Evolutionary conservation across 495 filamentous ascomycete species (phyloP).

Genomic region (Aspergillus olivimuriae): DNA sequence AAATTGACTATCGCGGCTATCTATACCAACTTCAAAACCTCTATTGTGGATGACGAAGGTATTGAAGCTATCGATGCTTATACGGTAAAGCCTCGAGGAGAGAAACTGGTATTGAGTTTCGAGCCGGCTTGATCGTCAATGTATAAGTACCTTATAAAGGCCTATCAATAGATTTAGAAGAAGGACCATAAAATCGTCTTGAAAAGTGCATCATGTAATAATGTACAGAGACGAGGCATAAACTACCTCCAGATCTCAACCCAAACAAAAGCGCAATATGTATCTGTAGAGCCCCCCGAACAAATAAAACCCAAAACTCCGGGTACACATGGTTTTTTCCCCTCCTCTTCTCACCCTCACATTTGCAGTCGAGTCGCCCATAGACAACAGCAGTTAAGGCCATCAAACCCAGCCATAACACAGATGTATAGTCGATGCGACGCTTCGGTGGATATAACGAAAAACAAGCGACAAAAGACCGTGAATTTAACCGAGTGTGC

Average conservation of each 20-base stretch:
- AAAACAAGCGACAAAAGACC: background rate
- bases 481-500: background rate
- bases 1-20: slow-evolving; percentile 48
- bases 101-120: slow-evolving; percentile 42
- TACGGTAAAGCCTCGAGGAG: slow-evolving; percentile 48
- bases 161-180: background rate
- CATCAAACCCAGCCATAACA: too few relatives aligned
- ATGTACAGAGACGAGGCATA: slow-evolving; percentile 3
- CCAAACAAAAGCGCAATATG: slow-evolving; percentile 3
- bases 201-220: slow-evolving; percentile 1
- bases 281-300: background rate
- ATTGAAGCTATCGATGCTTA: slow-evolving; percentile 64
- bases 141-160: too few relatives aligned
- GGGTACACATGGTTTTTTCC: slow-evolving; percentile 2
- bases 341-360: too few relatives aligned
- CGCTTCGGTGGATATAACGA: slow-evolving; percentile 3
- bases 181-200: background rate
- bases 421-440: background rate
- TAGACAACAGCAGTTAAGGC: too few relatives aligned
- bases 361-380: too few relatives aligned
- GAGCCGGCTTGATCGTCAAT: slow-evolving; percentile 14
- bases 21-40: slow-evolving; percentile 61
- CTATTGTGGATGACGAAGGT: slow-evolving; percentile 48
- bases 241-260: background rate
- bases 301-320: slow-evolving; percentile 7